Evolutionary conservation across 805 yeast genomes (phyloP), one percentile per base, ranked within the genome.

Genomic region (Suhomyces kilbournensis): DNA sequence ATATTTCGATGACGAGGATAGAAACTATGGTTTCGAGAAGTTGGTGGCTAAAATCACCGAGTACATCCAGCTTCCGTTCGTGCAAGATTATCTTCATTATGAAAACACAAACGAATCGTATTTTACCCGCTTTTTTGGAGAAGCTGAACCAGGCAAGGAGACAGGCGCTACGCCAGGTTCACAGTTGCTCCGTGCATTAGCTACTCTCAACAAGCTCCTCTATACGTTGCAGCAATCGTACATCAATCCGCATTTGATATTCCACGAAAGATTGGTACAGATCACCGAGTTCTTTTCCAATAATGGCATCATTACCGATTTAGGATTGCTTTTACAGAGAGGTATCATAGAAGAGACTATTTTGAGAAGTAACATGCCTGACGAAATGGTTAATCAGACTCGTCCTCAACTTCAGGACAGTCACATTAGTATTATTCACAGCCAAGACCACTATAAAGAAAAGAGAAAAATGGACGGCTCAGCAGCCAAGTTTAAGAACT

Each of bases 401-500:
- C 53, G 55, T 9, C 77, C 73, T 20, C 58, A 58, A 49, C 69
- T 60, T 1, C 74, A 71, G 9, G 60, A 66, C 15, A 72, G 78
- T 2, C 76, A 77, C 2, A 62, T 76, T 14, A 74, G 77, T 44
- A 71, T 82, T 7, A 75, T 73, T 52, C 66, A 76, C 0, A 71
- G 70, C 2, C 76, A 78, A 23, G 83, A 82, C 0, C 56, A 62
- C 4, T 61, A 69, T 46, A 58, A 72, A 38, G 61, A 63, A 23
- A 66, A 73, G 52, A 54, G 64, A 46, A 63, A 71, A 51, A 66
- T 73, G 51, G 77, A 76, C 34, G 77, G 76, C 40, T 78, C 81
- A 0, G 75, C 82, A 40, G 80, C 87, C 0, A 84, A 83, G 57
- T 82, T 74, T 67, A 86, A 86, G 56, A 88, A 87, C 59, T 69